Evolutionary conservation across 2,329 filamentous ascomycete genomes (phyloP).

Genomic region (Penicillium brevicompactum): DNA sequence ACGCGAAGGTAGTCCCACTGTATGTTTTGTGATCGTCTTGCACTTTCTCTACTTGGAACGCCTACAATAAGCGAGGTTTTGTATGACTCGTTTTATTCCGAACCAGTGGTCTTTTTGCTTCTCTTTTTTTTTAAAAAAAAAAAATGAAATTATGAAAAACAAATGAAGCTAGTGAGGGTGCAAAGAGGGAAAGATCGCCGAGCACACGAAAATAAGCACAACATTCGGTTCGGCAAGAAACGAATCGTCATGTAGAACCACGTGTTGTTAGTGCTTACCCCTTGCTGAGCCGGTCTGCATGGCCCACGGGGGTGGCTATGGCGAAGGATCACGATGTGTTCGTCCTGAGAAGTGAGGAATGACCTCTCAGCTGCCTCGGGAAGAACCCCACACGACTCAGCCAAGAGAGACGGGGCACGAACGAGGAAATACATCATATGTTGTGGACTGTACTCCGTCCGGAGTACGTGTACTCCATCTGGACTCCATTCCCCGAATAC

Average conservation of each 20-base stretch:
- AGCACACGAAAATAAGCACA: slow-evolving; percentile 5
- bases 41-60: no score
- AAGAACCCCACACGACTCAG: background rate
- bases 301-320: background rate
- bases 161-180: background rate
- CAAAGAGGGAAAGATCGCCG: background rate
- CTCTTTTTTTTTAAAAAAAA: no score
- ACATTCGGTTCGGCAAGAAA: background rate
- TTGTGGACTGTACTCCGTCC: background rate
- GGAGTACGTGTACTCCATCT: background rate
- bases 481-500: background rate
- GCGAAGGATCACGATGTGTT: background rate
- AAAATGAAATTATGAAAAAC: background rate
- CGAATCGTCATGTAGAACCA: slow-evolving; percentile 6
- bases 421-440: no score
- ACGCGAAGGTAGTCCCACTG: no score
- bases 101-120: no score
- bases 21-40: no score
- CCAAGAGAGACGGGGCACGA: background rate
- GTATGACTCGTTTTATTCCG: no score
- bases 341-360: background rate
- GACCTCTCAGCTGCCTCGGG: background rate
- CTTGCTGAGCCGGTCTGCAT: background rate
- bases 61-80: no score
- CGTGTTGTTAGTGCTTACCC: slow-evolving; percentile 11